Evolutionary conservation across 1,139 yeast genomes (phyloP), one percentile per base, ranked within the genome.

Genomic region (Nakaseomyces bracarensis): DNA sequence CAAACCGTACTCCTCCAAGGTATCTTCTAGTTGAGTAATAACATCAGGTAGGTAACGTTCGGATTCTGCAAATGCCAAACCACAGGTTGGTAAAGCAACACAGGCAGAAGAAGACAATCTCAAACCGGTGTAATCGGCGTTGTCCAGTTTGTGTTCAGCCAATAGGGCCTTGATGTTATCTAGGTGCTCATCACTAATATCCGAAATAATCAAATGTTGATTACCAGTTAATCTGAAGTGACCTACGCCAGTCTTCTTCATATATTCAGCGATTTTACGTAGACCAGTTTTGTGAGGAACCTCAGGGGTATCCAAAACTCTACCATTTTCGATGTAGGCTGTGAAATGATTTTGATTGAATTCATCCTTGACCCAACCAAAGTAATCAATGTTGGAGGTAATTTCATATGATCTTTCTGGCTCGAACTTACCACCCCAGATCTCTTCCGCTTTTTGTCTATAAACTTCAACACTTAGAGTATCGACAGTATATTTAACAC

Each of bases 21-120:
- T 79, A 11, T 70, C 76, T 65, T 91, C 98, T 47, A 91, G 69
- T 66, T 86, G 85, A 50, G 80, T 66, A 52, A 91, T 77, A 54
- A 91, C 74, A 44, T 72, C 78, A 9, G 98, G 98, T 55, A 91
- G 71, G 64, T 86, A 91, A 61, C 98, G 79, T 70, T 91, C 98
- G 38, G 95, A 82, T 68, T 91, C 98, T 20, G 98, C 97, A 96
- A 91, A 87, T 16, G 97, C 97, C 60, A 89, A 75, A 52, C 97
- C 97, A 78, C 98, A 91, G 2, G 97, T 91, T 53, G 98, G 98
- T 77, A 91, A 82, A 1, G 96, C 96, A 46, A 91, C 98, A 76
- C 98, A 91, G 0, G 97, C 95, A 29, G 95, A 91, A 8, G 96
- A 86, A 6, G 95, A 82, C 50, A 86, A 72, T 63, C 97, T 77